Conservation (phyloP, 73 alveolate species). For the Blepharisma japonicum region DNA sequence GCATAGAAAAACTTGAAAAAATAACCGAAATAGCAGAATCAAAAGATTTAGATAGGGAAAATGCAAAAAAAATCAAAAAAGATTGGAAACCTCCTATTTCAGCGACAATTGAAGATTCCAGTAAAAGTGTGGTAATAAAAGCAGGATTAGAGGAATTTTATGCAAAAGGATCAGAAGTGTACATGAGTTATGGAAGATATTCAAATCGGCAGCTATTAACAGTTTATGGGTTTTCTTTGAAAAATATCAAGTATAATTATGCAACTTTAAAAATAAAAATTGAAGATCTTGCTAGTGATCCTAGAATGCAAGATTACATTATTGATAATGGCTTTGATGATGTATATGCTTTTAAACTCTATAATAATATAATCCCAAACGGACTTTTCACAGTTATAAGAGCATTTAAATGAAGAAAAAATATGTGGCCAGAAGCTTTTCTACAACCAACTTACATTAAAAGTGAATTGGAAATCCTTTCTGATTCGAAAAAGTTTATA, state of each 20-base stretch:
- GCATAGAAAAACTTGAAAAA: no score
- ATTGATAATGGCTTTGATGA: no score
- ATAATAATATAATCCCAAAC: no score
- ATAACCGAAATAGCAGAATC: not conserved
- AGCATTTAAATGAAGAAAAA: no score
- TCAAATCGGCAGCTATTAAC: constrained; percentile 42
- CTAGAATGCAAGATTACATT: no score
- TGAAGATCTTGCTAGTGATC: no score
- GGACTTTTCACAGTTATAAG: no score
- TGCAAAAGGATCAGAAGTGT: constrained; percentile 45
- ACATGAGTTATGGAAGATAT: constrained; percentile 50
- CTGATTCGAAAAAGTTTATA: not conserved
- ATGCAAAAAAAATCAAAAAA: not conserved
- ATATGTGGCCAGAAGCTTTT: no score
- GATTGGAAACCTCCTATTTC: not conserved
- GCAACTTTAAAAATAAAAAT: constrained; percentile 31
- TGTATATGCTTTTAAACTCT: no score
- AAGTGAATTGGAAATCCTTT: no score
- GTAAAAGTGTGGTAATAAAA: not conserved
- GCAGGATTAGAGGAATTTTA: constrained; percentile 2
- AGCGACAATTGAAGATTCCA: not conserved
- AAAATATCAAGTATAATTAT: constrained; percentile 48
- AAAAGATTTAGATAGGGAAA: not conserved
- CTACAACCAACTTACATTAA: no score
- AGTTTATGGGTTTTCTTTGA: constrained; percentile 52